Conservation (phyloP, 805 yeast species). For the Teunomyces gatunensis region DNA sequence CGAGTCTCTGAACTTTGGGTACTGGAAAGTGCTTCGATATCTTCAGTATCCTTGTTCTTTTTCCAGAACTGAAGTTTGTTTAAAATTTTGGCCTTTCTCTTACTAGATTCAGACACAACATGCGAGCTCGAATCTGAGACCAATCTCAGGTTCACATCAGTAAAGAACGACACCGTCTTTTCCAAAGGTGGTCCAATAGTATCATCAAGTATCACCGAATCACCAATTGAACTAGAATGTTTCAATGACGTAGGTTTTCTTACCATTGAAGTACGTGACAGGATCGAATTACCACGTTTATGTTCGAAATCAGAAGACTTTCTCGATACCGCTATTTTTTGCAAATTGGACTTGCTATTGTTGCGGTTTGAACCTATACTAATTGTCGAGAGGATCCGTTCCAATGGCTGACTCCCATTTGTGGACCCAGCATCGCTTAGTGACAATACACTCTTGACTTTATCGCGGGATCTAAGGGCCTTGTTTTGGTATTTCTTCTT, state of each 20-base stretch:
- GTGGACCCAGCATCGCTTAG: constrained; percentile 27
- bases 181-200: constrained; percentile 10
- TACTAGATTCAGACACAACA: constrained; percentile 8
- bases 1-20: constrained; percentile 2
- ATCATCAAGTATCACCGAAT: neutral
- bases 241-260: neutral
- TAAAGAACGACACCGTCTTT: constrained; percentile 22
- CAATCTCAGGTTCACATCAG: constrained; percentile 10
- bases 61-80: constrained; percentile 42
- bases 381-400: constrained; percentile 34
- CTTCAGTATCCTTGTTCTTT: constrained; percentile 5
- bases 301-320: constrained; percentile 5
- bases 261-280: constrained; percentile 11
- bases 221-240: neutral
- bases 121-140: constrained; percentile 8
- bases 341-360: constrained; percentile 8
- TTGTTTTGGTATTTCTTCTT: constrained; percentile 31
- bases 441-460: constrained; percentile 37
- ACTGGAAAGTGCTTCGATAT: neutral
- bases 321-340: constrained; percentile 4
- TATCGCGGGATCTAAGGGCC: constrained; percentile 28
- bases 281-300: constrained; percentile 10
- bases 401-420: constrained; percentile 32
- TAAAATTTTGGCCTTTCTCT: constrained; percentile 24
- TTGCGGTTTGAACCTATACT: constrained; percentile 29